phyloP scores from a whole-genome alignment of 2,329 filamentous ascomycete species.

The Venturia carpophila region DNA sequence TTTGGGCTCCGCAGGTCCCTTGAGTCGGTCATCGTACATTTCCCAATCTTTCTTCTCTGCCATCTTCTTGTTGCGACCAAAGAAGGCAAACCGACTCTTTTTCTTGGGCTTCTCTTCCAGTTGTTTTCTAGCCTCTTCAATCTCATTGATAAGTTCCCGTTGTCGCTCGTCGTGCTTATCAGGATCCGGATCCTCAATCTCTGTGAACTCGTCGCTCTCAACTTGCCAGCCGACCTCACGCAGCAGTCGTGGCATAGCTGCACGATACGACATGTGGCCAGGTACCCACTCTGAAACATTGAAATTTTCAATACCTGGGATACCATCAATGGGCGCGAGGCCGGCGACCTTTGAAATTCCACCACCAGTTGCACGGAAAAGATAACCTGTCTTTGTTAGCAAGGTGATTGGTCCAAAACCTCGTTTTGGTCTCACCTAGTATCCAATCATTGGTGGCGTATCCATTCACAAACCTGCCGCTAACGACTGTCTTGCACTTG shows the following conservation, averaged over 20 bases:
- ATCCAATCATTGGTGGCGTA: constrained; percentile 98
- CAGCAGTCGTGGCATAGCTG: constrained; percentile 80
- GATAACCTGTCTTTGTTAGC: constrained; percentile 49
- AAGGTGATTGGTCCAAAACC: neutral
- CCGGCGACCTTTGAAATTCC: constrained; percentile 86
- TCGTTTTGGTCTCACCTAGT: constrained; percentile 45
- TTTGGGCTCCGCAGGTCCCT: constrained; percentile 34
- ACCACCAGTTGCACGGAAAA: constrained; percentile 89
- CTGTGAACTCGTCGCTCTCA: constrained; percentile 85
- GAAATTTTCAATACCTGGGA: constrained; percentile 82
- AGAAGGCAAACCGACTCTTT: constrained; percentile 58
- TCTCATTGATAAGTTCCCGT: constrained; percentile 89
- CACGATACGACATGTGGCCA: constrained; percentile 95
- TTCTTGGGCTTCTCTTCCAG: constrained; percentile 71
- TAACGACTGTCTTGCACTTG: constrained; percentile 70
- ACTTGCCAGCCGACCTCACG: constrained; percentile 86
- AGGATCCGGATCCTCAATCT: constrained; percentile 95
- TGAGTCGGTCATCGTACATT: constrained; percentile 68
- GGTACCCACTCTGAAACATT: constrained; percentile 78
- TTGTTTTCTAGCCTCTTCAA: constrained; percentile 85
- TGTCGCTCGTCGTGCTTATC: constrained; percentile 85
- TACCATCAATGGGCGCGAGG: constrained; percentile 65
- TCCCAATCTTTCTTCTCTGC: constrained; percentile 85
- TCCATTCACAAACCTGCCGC: constrained; percentile 90
- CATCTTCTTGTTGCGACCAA: constrained; percentile 71